Percentiles rank a stretch among this genome's conserved stretches.
These are phyloP conservation scores for Acacia crassicarpa DNA, from an alignment of 306 rosid species.

Conservation along the genomic window DNA sequence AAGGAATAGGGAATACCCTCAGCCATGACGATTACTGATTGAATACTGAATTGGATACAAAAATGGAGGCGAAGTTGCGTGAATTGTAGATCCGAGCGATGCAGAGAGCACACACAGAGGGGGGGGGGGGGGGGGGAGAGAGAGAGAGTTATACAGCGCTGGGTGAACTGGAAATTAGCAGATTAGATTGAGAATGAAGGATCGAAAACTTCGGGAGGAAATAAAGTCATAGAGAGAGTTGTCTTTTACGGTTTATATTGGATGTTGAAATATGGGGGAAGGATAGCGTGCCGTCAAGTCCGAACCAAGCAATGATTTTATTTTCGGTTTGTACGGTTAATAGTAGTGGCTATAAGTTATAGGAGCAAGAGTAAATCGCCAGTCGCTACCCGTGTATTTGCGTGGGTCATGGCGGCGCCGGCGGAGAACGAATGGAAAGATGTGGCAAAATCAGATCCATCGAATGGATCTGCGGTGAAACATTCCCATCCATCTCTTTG, in stretches of 20 bases:
- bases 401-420: background rate
- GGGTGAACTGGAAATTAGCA: slow-evolving; percentile 15
- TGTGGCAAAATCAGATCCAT: background rate
- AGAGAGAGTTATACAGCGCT: background rate
- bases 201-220: background rate
- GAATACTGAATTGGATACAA: slow-evolving; percentile 27
- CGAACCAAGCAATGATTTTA: background rate
- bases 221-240: slow-evolving; percentile 11
- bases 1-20: slow-evolving; percentile 41
- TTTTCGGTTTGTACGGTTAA: background rate
- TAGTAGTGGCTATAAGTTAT: background rate
- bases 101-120: background rate
- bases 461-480: background rate
- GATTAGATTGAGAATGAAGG: slow-evolving; percentile 36
- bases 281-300: background rate
- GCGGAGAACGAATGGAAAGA: background rate
- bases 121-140: too few relatives aligned
- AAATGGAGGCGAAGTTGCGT: background rate
- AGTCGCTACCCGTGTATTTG: background rate
- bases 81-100: slow-evolving; percentile 24
- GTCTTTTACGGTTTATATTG: background rate
- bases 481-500: too few relatives aligned
- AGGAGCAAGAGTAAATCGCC: background rate
- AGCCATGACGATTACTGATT: slow-evolving; percentile 47
- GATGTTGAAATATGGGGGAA: background rate